Conservation (phyloP, 768 basidiomycete genomes). For the Lactarius sp. region DNA sequence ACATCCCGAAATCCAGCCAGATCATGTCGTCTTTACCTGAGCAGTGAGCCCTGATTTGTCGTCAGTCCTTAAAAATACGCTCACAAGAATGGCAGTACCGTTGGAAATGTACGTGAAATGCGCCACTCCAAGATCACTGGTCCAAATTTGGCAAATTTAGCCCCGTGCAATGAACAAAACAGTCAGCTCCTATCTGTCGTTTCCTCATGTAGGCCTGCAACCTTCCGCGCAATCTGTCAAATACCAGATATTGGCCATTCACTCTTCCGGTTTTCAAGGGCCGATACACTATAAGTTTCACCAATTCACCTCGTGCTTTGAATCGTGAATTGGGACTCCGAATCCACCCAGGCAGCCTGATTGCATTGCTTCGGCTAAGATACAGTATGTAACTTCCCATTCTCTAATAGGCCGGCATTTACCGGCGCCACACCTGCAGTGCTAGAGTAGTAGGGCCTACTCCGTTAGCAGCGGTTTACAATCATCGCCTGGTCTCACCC, state of each 20-base stretch:
- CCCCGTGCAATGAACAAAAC: background rate
- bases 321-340: background rate
- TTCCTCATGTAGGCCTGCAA: background rate
- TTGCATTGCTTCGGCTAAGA: background rate
- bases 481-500: background rate
- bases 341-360: background rate
- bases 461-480: too few relatives aligned
- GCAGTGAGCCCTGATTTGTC: background rate
- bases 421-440: background rate
- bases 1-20: background rate
- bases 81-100: too few relatives aligned
- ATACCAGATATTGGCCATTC: too few relatives aligned
- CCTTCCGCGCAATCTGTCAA: background rate
- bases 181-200: background rate
- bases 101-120: background rate
- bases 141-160: background rate
- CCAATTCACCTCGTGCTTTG: background rate
- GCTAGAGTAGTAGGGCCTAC: too few relatives aligned
- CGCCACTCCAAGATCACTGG: background rate
- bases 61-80: background rate
- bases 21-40: background rate
- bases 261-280: background rate
- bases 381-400: background rate
- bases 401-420: background rate
- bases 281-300: background rate